Evolutionary conservation across 345 rosid genomes (phyloP).

Genomic region (Lumnitzera littorea): DNA sequence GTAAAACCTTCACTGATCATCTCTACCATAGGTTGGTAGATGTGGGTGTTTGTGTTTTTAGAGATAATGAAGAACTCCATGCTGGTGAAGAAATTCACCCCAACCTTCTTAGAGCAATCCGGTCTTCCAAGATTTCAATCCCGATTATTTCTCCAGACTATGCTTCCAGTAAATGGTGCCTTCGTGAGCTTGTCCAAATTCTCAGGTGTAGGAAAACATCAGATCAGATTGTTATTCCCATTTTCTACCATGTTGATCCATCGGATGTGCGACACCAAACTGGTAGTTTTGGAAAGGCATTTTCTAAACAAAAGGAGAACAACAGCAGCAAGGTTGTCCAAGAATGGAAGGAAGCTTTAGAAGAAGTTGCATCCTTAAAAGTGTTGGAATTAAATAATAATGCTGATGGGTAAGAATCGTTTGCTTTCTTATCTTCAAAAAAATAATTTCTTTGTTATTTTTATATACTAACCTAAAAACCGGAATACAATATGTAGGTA

Average conservation of each 20-base stretch:
- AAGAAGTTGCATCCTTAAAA: too few relatives aligned
- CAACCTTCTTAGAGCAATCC: neutral
- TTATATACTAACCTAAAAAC: too few relatives aligned
- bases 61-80: neutral
- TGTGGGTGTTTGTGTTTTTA: neutral
- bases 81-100: neutral
- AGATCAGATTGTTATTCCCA: neutral
- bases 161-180: constrained; percentile 5
- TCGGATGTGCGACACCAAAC: too few relatives aligned
- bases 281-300: too few relatives aligned
- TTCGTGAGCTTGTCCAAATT: neutral
- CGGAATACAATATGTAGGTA: neutral
- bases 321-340: too few relatives aligned
- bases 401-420: neutral
- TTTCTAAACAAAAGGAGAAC: too few relatives aligned
- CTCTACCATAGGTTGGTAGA: neutral
- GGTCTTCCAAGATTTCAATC: neutral
- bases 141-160: constrained; percentile 5
- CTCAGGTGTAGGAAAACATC: neutral
- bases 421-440: too few relatives aligned
- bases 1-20: neutral
- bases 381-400: neutral
- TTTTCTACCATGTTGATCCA: too few relatives aligned
- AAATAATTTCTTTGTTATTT: too few relatives aligned
- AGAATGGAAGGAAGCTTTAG: too few relatives aligned